These are phyloP conservation scores for Mortierella sp. DNA, from an alignment of 371 early-diverging fungal genomes.

Conservation along the genomic window DNA sequence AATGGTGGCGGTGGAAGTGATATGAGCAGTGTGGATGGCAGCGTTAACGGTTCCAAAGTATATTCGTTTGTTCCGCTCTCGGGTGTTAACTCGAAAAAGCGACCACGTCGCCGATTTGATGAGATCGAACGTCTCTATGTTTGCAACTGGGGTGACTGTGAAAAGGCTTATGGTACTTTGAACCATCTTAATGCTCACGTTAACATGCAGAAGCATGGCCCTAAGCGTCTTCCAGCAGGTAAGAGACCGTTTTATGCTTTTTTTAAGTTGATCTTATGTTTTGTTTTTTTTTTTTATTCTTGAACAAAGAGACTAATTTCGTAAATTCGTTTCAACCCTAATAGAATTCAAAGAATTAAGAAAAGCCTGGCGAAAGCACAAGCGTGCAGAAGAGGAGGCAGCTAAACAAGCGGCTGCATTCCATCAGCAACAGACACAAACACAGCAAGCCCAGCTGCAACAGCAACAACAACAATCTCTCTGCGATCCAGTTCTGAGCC, in stretches of 20 bases:
- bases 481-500: constrained; percentile 33
- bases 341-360: constrained; percentile 76
- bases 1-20: constrained; percentile 23
- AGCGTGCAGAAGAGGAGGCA: constrained; percentile 59
- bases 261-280: not conserved
- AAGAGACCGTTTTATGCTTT: constrained; percentile 13
- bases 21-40: constrained; percentile 25
- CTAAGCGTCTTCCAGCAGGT: constrained; percentile 61
- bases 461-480: constrained; percentile 18
- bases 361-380: constrained; percentile 60
- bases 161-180: constrained; percentile 78
- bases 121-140: constrained; percentile 79
- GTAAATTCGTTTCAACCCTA: not conserved
- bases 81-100: constrained; percentile 73
- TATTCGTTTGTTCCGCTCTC: constrained; percentile 77
- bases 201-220: constrained; percentile 77
- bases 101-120: constrained; percentile 76
- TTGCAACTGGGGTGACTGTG: constrained; percentile 73
- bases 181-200: constrained; percentile 83
- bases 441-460: constrained; percentile 30
- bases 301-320: not conserved
- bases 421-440: constrained; percentile 43
- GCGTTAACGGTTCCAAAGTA: constrained; percentile 58
- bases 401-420: constrained; percentile 55
- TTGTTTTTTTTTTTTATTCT: not conserved